Base-by-base conservation (phyloP, 164 flowering plant species). In the Saururus chinensis region DNA sequence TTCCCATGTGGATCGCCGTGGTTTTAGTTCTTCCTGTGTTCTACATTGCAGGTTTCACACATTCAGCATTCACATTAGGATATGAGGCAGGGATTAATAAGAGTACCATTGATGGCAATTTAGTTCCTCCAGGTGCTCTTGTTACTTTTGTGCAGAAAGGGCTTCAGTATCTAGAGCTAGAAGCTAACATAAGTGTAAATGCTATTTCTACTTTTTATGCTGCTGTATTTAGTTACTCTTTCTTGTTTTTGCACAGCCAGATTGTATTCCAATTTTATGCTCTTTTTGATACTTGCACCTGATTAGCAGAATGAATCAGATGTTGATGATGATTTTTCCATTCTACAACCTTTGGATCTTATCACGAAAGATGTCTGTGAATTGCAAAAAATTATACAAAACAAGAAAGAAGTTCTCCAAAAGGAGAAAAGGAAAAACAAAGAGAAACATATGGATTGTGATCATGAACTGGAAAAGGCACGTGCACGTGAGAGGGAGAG, bases 101-200 rank as follows among this genome's bases (percentile, higher is more conserved):
- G 70, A 76, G 82, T 67, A 64, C 84, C 12, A 85, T 93, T 64
- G 99, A 93, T 76, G 97, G 92, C 17, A 88, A 86, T 67, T 67
- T 90, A 74, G 97, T 90, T 72, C 99, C 99, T 13, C 99, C 97
- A 16, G 88, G 91, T 65, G 95, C 97, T 63, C 92, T 93, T 19
- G 74, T 93, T 65, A 90, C 89, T 42, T 83, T 90, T 77, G 81
- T 93, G 25, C 99, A 90, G 61, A 90, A 88, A 73, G 99, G 99
- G 61, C 88, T 93, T 68, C 96, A 88, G 59, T 93, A 87, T 74
- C 66, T 93, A 70, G 97, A 93, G 84, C 75, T 93, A 82, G 99
- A 93, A 80, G 97, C 95, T 57, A 90, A 90, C 66, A 64, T 87
- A 79, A 85, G 74, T 69, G 49, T 12, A 45, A 83, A 72, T 80